Percentiles rank a stretch among this genome's conserved stretches.
Evolutionary conservation across 768 basidiomycete species (phyloP).

Genomic region (Auricularia sp.): DNA sequence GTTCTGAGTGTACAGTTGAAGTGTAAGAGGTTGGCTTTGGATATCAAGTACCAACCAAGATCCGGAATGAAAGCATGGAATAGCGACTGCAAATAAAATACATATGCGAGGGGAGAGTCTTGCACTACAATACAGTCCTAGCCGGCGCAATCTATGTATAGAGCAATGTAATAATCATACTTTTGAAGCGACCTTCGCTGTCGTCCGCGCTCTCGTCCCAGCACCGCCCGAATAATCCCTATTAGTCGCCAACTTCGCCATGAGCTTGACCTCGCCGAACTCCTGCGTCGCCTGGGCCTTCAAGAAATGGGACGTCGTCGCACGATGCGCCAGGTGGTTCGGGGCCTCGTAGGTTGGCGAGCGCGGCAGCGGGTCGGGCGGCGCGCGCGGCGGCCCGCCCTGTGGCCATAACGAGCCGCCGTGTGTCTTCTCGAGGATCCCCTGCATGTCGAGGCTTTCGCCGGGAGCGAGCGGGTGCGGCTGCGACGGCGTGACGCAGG

Average conservation of each 20-base stretch:
- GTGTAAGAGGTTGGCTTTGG: too few species aligned
- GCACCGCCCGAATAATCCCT: neutral
- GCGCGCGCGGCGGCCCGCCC: slow-evolving; percentile 41
- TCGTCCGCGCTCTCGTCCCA: too few species aligned
- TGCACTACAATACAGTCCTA: too few species aligned
- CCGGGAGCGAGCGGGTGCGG: slow-evolving; percentile 73
- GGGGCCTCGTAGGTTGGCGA: slow-evolving; percentile 37
- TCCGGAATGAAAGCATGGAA: too few species aligned
- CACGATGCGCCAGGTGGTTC: slow-evolving; percentile 57
- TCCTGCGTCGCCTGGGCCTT: slow-evolving; percentile 68
- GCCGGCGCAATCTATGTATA: too few species aligned
- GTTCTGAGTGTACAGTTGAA: too few species aligned
- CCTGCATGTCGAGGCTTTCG: slow-evolving; percentile 68
- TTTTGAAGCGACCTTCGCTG: too few species aligned
- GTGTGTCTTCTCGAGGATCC: slow-evolving; percentile 55
- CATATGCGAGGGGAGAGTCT: too few species aligned
- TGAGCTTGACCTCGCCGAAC: slow-evolving; percentile 57
- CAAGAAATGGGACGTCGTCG: slow-evolving; percentile 53
- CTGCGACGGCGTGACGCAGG: slow-evolving; percentile 90
- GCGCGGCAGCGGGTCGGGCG: slow-evolving; percentile 12
- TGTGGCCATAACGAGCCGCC: slow-evolving; percentile 57
- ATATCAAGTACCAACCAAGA: too few species aligned
- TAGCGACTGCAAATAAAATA: too few species aligned
- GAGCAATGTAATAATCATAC: too few species aligned
- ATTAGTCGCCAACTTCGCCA: slow-evolving; percentile 34